A percentile compares a stretch with the other conserved stretches of the same genome.
phyloP scores from a whole-genome alignment of 2,329 filamentous ascomycete genomes.

The Clonostachys solani region DNA sequence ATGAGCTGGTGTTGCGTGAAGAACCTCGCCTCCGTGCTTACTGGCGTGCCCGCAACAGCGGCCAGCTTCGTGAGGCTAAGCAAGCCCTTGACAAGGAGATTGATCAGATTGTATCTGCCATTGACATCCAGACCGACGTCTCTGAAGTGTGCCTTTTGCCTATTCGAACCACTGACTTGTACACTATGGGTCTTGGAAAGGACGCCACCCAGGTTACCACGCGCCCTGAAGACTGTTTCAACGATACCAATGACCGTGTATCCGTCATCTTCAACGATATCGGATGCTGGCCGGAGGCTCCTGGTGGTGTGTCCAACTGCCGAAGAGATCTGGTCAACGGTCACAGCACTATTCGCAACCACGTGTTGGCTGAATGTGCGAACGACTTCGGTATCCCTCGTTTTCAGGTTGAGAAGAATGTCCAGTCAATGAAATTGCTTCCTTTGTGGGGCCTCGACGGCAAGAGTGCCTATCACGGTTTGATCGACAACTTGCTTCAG shows the following conservation, averaged over 20 bases:
- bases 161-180: constrained; percentile 32
- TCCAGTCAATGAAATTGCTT: constrained; percentile 48
- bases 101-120: constrained; percentile 26
- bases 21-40: constrained; percentile 38
- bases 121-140: constrained; percentile 29
- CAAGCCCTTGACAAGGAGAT: constrained; percentile 31
- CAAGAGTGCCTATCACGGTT: constrained; percentile 44
- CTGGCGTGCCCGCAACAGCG: constrained; percentile 36
- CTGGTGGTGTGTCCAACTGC: constrained; percentile 51
- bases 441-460: constrained; percentile 51
- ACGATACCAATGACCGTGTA: constrained; percentile 39
- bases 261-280: constrained; percentile 48
- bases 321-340: constrained; percentile 50
- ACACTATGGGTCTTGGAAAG: constrained; percentile 33
- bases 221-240: constrained; percentile 32
- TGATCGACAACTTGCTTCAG: constrained; percentile 49
- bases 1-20: constrained; percentile 39
- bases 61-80: constrained; percentile 34
- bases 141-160: constrained; percentile 29
- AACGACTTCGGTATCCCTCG: constrained; percentile 51
- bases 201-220: constrained; percentile 33
- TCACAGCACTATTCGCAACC: constrained; percentile 46
- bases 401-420: constrained; percentile 50
- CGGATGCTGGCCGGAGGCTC: constrained; percentile 48
- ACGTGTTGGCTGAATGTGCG: constrained; percentile 49